These are phyloP conservation scores for Zymoseptoria tritici DNA, from an alignment of 2,329 filamentous ascomycete species.

Conservation along the genomic window DNA sequence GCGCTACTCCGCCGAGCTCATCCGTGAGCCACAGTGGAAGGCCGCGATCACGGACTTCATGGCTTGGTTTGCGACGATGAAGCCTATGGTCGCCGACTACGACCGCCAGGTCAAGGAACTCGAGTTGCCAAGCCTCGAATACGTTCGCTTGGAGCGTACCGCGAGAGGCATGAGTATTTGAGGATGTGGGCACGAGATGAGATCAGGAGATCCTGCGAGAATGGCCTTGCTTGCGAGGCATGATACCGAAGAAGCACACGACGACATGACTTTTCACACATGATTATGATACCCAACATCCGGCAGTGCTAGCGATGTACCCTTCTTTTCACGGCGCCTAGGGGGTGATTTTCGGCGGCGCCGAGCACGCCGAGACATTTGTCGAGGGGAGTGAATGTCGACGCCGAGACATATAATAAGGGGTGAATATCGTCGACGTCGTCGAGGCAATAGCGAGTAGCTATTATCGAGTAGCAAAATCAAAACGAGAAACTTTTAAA, in stretches of 20 bases:
- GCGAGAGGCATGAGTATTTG: slow-evolving; percentile 12
- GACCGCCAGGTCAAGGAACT: slow-evolving; percentile 19
- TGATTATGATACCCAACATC: background rate
- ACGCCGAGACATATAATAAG: background rate
- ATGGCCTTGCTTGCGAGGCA: background rate
- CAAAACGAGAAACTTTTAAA: background rate
- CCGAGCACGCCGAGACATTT: background rate
- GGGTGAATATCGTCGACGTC: background rate
- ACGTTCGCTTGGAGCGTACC: slow-evolving; percentile 13
- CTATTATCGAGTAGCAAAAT: background rate
- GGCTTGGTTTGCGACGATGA: slow-evolving; percentile 34
- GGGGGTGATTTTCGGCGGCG: background rate
- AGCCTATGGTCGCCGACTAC: slow-evolving; percentile 27
- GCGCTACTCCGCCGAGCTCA: slow-evolving; percentile 19
- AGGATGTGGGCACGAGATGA: background rate
- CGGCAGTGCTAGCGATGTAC: background rate
- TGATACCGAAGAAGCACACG: background rate
- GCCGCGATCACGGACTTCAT: slow-evolving; percentile 30
- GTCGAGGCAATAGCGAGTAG: background rate
- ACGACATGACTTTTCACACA: background rate
- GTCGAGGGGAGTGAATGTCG: background rate
- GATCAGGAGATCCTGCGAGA: too few species aligned
- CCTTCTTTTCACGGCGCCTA: background rate
- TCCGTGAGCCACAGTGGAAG: slow-evolving; percentile 10
- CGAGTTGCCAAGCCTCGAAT: slow-evolving; percentile 13